phyloP scores from a whole-genome alignment of 2,329 filamentous ascomycete species.

The Epichloe gansuensis region DNA sequence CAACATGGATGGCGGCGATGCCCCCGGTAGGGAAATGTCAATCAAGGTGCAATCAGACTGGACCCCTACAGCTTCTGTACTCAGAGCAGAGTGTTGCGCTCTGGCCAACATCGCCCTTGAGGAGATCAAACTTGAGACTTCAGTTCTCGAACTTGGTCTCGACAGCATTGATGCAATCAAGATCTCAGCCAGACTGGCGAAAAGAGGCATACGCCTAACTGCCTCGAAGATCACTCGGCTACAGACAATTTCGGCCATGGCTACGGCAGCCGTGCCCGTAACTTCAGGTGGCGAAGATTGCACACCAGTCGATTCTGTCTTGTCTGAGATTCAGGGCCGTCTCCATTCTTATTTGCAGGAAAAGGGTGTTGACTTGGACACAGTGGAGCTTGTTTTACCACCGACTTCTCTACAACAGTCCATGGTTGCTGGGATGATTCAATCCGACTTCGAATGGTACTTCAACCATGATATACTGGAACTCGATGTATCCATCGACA shows the following conservation, averaged over 20 bases:
- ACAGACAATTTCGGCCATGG: slow-evolving; percentile 46
- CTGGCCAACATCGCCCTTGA: slow-evolving; percentile 43
- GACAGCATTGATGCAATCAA: slow-evolving; percentile 92
- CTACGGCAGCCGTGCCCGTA: slow-evolving; percentile 28
- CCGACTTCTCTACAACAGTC: slow-evolving; percentile 77
- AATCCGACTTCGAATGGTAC: slow-evolving; percentile 62
- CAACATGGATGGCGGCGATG: neutral
- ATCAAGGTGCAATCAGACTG: neutral
- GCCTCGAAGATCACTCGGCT: slow-evolving; percentile 69
- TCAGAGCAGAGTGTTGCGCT: slow-evolving; percentile 51
- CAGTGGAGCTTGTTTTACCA: slow-evolving; percentile 52
- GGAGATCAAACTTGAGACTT: slow-evolving; percentile 44
- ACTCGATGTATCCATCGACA: slow-evolving; percentile 41
- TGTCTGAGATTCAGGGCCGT: slow-evolving; percentile 5
- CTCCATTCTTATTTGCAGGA: slow-evolving; percentile 27
- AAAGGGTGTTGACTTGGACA: slow-evolving; percentile 21
- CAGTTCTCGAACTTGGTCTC: slow-evolving; percentile 70
- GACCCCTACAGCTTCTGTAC: slow-evolving; percentile 27
- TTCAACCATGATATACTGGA: slow-evolving; percentile 75
- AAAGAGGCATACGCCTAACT: slow-evolving; percentile 44
- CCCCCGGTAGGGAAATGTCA: neutral
- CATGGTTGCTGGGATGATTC: slow-evolving; percentile 72
- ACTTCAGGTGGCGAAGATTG: slow-evolving; percentile 2
- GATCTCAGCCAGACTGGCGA: slow-evolving; percentile 59
- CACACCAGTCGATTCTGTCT: too few species aligned